Evolutionary conservation across 768 basidiomycete genomes (phyloP), one percentile per base, ranked within the genome.

Genomic region (Mycena galopus): DNA sequence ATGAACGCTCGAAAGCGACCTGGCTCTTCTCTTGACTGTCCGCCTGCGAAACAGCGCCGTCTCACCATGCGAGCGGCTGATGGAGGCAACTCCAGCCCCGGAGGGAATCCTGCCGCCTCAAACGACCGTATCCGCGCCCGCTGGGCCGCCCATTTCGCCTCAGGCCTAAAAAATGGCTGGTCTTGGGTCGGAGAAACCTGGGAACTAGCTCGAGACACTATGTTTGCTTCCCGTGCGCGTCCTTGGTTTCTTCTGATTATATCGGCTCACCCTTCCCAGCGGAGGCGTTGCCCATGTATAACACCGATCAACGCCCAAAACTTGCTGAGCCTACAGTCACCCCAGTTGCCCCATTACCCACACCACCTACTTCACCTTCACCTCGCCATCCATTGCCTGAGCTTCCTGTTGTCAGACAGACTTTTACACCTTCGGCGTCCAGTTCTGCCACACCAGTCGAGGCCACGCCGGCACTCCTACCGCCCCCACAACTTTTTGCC

Each of bases 61-160:
- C 64, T 73, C 5, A 50, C 59, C 4, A 73, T 73, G 72, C 67
- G 72, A 8, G 42, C 57, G 2, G 39, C 37, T 56, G 65, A 71
- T 29, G 68, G 68, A 4, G 44, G 50, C 39, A 71, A 27, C 10
- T 33, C 69, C 10, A 74, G 73, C 55, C 69, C 73, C 37, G 73
- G 69, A 32, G 65, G 73, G 56, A 51, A 58, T 47, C 8, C 50
- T 37, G 27, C 33, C 33, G 44, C 19, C 35, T 35, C 37, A 33
- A 55, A 58, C 25, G 65, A 72, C 16, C 70, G 70, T 35, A 51
- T 74, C 4, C 65, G 70, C 25, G 73, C 69, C 10, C 73, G 73
- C 50, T 74, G 73, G 73, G 65, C 55, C 23, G 62, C 59, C 14
- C 73, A 74, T 25, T 71, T 71, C 10, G 59, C 53, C 29, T 47